phyloP scores from a whole-genome alignment of 768 basidiomycete genomes.

The Phlebiopsis gigantea region DNA sequence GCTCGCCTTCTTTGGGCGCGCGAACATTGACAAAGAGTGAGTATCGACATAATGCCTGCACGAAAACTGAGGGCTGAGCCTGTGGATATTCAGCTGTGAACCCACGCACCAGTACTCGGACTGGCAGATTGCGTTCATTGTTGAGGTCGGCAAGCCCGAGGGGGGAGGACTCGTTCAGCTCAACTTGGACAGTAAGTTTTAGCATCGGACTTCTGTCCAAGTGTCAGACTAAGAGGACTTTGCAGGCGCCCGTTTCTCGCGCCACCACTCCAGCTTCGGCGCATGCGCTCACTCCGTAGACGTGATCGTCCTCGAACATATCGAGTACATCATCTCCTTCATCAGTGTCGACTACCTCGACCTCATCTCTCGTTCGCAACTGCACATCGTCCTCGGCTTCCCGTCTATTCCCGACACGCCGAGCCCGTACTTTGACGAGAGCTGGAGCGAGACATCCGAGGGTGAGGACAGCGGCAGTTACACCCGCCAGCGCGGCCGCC shows the following conservation, averaged over 20 bases:
- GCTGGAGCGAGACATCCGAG: background rate
- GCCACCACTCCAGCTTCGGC: conserved; percentile 11
- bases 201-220: background rate
- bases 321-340: background rate
- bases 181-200: conserved; percentile 14
- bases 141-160: conserved; percentile 13
- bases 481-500: background rate
- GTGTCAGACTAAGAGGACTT: background rate
- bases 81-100: background rate
- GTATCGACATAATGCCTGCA: background rate
- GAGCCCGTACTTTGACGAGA: background rate
- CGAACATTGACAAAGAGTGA: background rate
- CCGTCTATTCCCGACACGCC: background rate
- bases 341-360: conserved; percentile 1
- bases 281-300: background rate
- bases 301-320: background rate
- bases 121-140: conserved; percentile 18
- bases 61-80: background rate
- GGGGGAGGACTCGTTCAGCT: conserved; percentile 8
- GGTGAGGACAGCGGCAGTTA: background rate
- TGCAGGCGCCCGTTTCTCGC: conserved; percentile 5
- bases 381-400: conserved; percentile 1
- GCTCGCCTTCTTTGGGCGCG: conserved; percentile 1
- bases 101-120: background rate
- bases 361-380: background rate